Conservation (phyloP, 2,329 filamentous ascomycete species). For the Thelonectria discophora region DNA sequence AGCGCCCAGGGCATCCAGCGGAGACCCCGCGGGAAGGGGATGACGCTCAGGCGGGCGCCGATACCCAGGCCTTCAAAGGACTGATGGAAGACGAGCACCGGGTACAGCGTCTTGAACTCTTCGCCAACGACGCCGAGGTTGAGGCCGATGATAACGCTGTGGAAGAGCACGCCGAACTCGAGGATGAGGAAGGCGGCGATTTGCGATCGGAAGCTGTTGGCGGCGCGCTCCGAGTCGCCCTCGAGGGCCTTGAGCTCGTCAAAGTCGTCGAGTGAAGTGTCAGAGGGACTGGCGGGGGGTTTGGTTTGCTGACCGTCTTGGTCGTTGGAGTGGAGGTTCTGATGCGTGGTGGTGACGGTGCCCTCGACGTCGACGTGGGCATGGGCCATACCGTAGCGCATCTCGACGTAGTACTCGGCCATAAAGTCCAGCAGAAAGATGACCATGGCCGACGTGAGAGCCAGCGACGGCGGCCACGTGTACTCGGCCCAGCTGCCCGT, state of each 20-base stretch:
- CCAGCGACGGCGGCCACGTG: conserved; percentile 62
- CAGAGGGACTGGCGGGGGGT: no score
- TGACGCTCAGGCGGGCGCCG: conserved; percentile 66
- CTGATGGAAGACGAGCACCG: conserved; percentile 70
- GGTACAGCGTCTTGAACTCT: conserved; percentile 66
- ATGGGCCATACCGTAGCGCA: conserved; percentile 51
- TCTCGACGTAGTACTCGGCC: conserved; percentile 60
- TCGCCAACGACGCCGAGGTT: conserved; percentile 66
- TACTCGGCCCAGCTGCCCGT: conserved; percentile 61
- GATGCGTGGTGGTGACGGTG: conserved; percentile 30
- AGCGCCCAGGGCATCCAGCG: conserved; percentile 59
- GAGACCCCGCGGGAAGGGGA: conserved; percentile 46
- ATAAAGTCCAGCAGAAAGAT: conserved; percentile 62
- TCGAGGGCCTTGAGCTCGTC: conserved; percentile 8
- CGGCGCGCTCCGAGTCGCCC: neutral
- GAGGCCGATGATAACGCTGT: conserved; percentile 70
- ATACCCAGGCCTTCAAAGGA: conserved; percentile 71
- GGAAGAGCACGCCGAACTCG: conserved; percentile 70
- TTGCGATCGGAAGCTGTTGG: conserved; percentile 38
- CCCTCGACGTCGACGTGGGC: conserved; percentile 39
- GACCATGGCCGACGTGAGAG: conserved; percentile 55
- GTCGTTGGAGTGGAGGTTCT: conserved; percentile 4
- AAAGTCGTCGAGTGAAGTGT: conserved; percentile 2
- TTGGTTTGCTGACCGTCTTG: neutral
- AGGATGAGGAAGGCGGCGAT: conserved; percentile 58